A percentile compares a stretch with the other conserved stretches of the same genome.
These are phyloP conservation scores for Phlebiopsis gigantea DNA, from an alignment of 768 basidiomycete species.

Conservation along the genomic window DNA sequence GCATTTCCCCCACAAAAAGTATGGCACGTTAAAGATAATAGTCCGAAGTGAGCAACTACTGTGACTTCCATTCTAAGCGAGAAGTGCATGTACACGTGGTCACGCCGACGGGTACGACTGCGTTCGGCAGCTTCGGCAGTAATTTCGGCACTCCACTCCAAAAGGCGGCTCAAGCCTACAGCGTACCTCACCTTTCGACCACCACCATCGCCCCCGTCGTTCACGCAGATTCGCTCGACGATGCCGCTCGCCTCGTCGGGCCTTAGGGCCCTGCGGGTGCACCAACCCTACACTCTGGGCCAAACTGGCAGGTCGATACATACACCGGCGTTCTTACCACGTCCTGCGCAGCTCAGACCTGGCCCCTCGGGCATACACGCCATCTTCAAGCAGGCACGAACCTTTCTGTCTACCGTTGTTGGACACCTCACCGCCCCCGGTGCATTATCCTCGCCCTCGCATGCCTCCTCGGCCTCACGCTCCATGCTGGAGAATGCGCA, in stretches of 20 bases:
- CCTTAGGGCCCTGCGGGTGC: constrained; percentile 19
- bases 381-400: constrained; percentile 48
- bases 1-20: too few relatives aligned
- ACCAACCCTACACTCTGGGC: constrained; percentile 18
- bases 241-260: constrained; percentile 29
- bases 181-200: not conserved
- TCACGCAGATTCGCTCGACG: constrained; percentile 10
- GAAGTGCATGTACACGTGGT: not conserved
- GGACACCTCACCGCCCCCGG: constrained; percentile 56
- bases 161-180: not conserved
- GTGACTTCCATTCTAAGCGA: not conserved
- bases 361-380: constrained; percentile 34
- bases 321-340: constrained; percentile 32
- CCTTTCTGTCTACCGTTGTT: constrained; percentile 51
- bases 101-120: not conserved
- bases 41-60: not conserved
- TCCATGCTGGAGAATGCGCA: constrained; percentile 16
- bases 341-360: constrained; percentile 24
- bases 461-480: constrained; percentile 23
- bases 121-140: not conserved
- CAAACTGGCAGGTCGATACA: constrained; percentile 38
- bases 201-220: constrained; percentile 1
- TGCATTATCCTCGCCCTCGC: constrained; percentile 25
- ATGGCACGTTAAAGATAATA: too few relatives aligned
- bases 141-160: constrained; percentile 1